Conservation (phyloP, 192 early-diverging fungal genomes). For the Podila epicladia region DNA sequence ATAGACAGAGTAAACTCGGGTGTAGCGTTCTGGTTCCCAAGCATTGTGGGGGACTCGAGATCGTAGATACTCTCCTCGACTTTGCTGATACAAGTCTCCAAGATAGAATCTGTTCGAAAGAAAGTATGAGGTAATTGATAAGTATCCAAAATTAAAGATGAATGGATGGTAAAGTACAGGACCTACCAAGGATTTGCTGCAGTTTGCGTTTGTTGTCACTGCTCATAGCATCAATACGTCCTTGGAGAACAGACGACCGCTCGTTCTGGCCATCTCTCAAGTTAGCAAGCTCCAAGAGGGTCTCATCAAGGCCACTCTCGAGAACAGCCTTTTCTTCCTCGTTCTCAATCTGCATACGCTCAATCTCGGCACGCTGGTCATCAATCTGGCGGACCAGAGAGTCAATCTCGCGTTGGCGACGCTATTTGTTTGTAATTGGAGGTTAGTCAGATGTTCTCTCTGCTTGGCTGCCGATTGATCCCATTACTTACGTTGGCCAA, state of each 20-base stretch:
- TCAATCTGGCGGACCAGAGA: slow-evolving; percentile 56
- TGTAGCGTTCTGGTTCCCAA: slow-evolving; percentile 88
- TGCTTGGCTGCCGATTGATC: slow-evolving; percentile 80
- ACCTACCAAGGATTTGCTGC: slow-evolving; percentile 73
- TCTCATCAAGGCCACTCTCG: slow-evolving; percentile 86
- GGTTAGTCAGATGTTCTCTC: slow-evolving; percentile 53
- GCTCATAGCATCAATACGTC: slow-evolving; percentile 70
- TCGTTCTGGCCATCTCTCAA: slow-evolving; percentile 34
- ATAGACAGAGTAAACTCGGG: slow-evolving; percentile 93
- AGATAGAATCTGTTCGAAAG: slow-evolving; percentile 74
- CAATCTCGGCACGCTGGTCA: slow-evolving; percentile 89
- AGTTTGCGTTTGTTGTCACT: slow-evolving; percentile 72
- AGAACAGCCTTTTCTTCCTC: slow-evolving; percentile 85
- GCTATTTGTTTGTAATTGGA: slow-evolving; percentile 61
- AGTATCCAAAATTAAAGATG: not conserved
- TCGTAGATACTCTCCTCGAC: slow-evolving; percentile 92
- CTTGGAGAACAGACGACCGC: slow-evolving; percentile 52
- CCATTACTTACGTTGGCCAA: slow-evolving; percentile 67
- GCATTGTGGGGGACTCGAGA: slow-evolving; percentile 80
- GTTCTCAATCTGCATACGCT: slow-evolving; percentile 71
- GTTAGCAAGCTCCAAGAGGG: slow-evolving; percentile 73
- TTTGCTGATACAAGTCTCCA: slow-evolving; percentile 87
- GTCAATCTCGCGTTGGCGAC: slow-evolving; percentile 56
- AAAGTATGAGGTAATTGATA: slow-evolving; percentile 24
- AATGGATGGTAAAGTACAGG: not conserved